Conservation (phyloP, 345 rosid species). For the Sisymbrium irio region DNA sequence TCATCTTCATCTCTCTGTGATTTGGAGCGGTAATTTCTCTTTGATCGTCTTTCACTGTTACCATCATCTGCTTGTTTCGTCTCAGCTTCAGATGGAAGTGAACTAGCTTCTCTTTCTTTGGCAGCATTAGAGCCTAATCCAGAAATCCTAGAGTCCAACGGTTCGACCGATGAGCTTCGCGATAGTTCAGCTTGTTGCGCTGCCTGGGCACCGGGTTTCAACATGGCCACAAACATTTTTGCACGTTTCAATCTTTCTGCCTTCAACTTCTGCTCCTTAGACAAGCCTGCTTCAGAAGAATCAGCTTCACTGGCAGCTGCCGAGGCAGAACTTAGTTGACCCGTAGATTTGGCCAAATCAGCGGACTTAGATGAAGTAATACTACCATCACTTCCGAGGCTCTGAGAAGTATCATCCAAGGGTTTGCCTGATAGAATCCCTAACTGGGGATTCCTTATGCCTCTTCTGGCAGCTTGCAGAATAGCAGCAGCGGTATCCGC, state of each 20-base stretch:
- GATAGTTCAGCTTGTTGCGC: conserved; percentile 46
- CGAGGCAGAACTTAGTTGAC: conserved; percentile 41
- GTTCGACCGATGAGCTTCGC: conserved; percentile 57
- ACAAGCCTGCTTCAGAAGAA: conserved; percentile 63
- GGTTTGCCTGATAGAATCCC: conserved; percentile 45
- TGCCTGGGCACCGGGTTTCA: conserved; percentile 58
- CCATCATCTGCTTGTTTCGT: conserved; percentile 48
- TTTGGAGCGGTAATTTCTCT: conserved; percentile 72
- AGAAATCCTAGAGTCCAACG: conserved; percentile 45
- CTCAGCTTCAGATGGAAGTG: conserved; percentile 39
- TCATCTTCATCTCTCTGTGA: conserved; percentile 43
- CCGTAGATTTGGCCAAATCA: conserved; percentile 31
- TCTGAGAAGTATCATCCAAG: conserved; percentile 38
- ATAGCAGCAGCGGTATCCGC: conserved; percentile 86
- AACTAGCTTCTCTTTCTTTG: conserved; percentile 56
- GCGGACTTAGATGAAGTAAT: conserved; percentile 34
- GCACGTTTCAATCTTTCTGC: conserved; percentile 96
- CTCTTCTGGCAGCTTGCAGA: conserved; percentile 89
- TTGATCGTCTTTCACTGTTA: conserved; percentile 53
- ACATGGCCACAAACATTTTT: conserved; percentile 82
- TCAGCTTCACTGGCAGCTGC: conserved; percentile 65
- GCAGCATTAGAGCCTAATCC: conserved; percentile 40
- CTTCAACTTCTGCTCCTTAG: conserved; percentile 77
- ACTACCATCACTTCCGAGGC: conserved; percentile 43
- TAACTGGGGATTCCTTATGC: conserved; percentile 72